Percentiles rank a stretch among this genome's conserved stretches.
Evolutionary conservation across 306 rosid genomes (phyloP).

Genomic region (Quercus suber): DNA sequence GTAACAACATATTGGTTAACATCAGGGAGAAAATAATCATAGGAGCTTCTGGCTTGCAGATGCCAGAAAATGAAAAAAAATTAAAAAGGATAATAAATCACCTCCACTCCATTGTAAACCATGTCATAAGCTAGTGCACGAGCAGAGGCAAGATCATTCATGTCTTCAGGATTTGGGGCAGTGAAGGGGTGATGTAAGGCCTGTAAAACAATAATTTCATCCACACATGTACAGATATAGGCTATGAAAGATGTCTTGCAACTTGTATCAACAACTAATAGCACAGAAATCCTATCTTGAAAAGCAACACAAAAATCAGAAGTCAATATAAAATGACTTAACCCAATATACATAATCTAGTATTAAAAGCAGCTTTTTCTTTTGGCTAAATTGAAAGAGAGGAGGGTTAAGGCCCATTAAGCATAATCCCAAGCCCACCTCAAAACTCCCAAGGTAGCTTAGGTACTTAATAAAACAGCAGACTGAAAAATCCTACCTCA

Average conservation of each 20-base stretch:
- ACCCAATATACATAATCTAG: no score
- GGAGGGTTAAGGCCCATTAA: no score
- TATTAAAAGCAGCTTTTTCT: no score
- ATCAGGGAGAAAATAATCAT: not conserved
- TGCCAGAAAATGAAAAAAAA: conserved; percentile 13
- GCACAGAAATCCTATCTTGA: not conserved
- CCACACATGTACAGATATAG: not conserved
- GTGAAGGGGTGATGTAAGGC: conserved; percentile 98
- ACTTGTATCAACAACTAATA: conserved; percentile 3
- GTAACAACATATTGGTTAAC: conserved; percentile 8
- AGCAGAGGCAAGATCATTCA: conserved; percentile 81
- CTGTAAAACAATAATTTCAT: conserved; percentile 33
- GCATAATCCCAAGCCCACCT: no score
- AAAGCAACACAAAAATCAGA: not conserved
- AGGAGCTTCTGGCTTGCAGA: conserved; percentile 14
- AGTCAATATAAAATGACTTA: no score
- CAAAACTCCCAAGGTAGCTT: no score
- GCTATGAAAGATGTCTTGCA: not conserved
- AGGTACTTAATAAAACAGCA: no score
- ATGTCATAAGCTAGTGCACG: conserved; percentile 97
- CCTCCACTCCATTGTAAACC: conserved; percentile 99
- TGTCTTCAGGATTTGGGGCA: conserved; percentile 94
- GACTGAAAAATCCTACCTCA: no score
- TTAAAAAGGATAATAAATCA: conserved; percentile 16
- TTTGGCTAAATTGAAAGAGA: no score